These are phyloP conservation scores for Xylaria curta DNA, from an alignment of 495 filamentous ascomycete species.

Conservation along the genomic window DNA sequence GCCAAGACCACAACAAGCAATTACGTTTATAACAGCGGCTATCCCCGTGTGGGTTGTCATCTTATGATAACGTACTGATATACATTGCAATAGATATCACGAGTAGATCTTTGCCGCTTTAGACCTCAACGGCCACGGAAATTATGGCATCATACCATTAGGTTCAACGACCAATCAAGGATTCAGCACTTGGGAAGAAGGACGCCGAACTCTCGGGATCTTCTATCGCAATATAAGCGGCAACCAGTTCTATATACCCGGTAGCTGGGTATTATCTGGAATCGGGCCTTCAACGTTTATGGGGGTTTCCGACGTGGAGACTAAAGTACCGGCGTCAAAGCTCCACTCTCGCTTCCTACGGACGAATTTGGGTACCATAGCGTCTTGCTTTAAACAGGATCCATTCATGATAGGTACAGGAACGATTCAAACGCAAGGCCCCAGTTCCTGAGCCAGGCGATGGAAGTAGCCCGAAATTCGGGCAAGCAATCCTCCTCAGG, in stretches of 20 bases:
- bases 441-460: background rate
- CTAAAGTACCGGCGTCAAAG: slow-evolving; percentile 20
- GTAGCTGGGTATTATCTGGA: background rate
- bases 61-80: background rate
- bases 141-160: background rate
- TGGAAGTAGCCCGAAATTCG: slow-evolving; percentile 1
- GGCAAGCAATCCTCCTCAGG: background rate
- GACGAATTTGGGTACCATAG: background rate
- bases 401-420: background rate
- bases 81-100: background rate
- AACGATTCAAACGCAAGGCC: slow-evolving; percentile 4
- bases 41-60: background rate
- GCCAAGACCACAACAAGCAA: background rate
- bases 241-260: background rate
- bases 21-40: background rate
- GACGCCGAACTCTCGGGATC: background rate
- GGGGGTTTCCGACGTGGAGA: background rate
- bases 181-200: background rate
- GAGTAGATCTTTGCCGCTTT: slow-evolving; percentile 6
- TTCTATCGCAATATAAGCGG: background rate
- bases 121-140: background rate
- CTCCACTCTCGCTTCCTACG: slow-evolving; percentile 16
- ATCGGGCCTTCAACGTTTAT: slow-evolving; percentile 4
- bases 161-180: background rate
- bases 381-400: background rate